Evolutionary conservation across 495 filamentous ascomycete genomes (phyloP).

Genomic region (Hypomontagnella submonticulosa): DNA sequence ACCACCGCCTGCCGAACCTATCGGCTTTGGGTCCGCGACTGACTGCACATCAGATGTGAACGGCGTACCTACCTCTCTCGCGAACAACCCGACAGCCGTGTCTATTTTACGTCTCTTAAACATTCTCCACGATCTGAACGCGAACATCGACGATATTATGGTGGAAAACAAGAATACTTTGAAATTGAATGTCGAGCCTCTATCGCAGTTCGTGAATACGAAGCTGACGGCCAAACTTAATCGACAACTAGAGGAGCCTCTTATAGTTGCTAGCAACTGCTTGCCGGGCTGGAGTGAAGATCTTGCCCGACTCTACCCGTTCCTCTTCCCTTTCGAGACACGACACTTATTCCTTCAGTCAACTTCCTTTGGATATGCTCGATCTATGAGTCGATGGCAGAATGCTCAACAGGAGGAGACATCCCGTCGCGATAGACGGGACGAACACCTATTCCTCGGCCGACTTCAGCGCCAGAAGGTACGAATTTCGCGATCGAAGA

Average conservation of each 20-base stretch:
- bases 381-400: slow-evolving; percentile 98
- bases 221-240: slow-evolving; percentile 99
- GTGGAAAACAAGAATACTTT: slow-evolving; percentile 81
- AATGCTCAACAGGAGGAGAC: slow-evolving; percentile 86
- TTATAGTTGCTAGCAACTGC: slow-evolving; percentile 98
- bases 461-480: slow-evolving; percentile 97
- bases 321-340: slow-evolving; percentile 99
- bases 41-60: slow-evolving; percentile 52
- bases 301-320: slow-evolving; percentile 93
- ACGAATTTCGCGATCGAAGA: slow-evolving; percentile 89
- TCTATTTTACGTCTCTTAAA: slow-evolving; percentile 90
- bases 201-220: slow-evolving; percentile 97
- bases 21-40: slow-evolving; percentile 67
- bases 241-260: slow-evolving; percentile 94
- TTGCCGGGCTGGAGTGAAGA: slow-evolving; percentile 98
- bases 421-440: slow-evolving; percentile 80
- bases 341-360: slow-evolving; percentile 97
- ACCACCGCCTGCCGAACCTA: slow-evolving; percentile 84
- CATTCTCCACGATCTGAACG: slow-evolving; percentile 92
- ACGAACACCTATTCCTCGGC: slow-evolving; percentile 93
- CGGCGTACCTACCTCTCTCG: slow-evolving; percentile 82
- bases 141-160: slow-evolving; percentile 95
- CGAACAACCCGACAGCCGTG: slow-evolving; percentile 82
- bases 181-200: slow-evolving; percentile 78
- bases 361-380: slow-evolving; percentile 96